These are phyloP conservation scores for Saraca asoca DNA, from an alignment of 331 rosid genomes.

Conservation along the genomic window DNA sequence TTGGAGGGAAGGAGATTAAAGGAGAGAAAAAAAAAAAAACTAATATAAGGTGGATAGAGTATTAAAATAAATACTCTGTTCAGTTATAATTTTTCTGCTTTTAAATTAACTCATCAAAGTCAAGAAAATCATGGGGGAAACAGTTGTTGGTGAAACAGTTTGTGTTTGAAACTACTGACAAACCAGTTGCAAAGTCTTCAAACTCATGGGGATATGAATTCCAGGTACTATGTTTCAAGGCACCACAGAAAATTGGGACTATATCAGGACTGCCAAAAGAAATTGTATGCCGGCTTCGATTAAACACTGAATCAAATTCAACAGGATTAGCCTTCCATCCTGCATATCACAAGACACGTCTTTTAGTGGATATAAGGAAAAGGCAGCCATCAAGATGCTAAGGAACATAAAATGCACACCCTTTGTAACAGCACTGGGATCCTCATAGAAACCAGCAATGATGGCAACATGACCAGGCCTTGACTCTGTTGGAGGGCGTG, in stretches of 20 bases:
- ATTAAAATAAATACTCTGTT: background rate
- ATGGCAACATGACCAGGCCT: constrained; percentile 87
- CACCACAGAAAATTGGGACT: constrained; percentile 85
- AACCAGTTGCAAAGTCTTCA: constrained; percentile 91
- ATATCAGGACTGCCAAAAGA: constrained; percentile 89
- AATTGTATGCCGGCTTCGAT: constrained; percentile 73
- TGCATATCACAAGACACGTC: constrained; percentile 37
- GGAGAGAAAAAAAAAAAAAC: background rate
- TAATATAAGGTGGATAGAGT: background rate
- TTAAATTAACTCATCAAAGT: background rate
- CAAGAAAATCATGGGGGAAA: constrained; percentile 16
- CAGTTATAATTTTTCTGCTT: constrained; percentile 6
- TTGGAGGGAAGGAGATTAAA: background rate
- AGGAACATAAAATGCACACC: constrained; percentile 42
- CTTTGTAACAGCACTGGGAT: constrained; percentile 92
- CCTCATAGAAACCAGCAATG: constrained; percentile 93
- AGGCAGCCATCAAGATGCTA: constrained; percentile 2
- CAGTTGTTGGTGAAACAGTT: constrained; percentile 14
- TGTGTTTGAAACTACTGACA: constrained; percentile 18
- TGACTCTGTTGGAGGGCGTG: constrained; percentile 93
- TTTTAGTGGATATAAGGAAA: constrained; percentile 31
- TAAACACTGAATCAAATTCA: constrained; percentile 88
- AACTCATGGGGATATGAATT: constrained; percentile 74
- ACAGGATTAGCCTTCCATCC: constrained; percentile 98
- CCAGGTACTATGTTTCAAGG: constrained; percentile 85